Percentiles rank a stretch among this genome's conserved stretches.
These are phyloP conservation scores for Debaryomycetaceae sp. DNA, from an alignment of 1,139 yeast species.

Conservation along the genomic window DNA sequence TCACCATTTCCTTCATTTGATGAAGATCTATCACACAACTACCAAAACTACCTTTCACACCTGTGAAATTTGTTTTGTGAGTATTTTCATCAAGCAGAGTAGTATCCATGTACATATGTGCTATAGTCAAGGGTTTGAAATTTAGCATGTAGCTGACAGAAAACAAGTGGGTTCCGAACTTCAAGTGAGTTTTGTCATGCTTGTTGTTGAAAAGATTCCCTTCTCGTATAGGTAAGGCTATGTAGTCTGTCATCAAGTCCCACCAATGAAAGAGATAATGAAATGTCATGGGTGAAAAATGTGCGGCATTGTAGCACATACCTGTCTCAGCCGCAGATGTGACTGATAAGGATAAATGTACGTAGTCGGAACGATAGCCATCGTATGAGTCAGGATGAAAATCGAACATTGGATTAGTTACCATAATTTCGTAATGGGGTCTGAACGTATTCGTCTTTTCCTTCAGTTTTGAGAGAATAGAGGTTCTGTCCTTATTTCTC, in stretches of 20 bases:
- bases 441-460: slow-evolving; percentile 31
- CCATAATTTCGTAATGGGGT: slow-evolving; percentile 43
- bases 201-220: slow-evolving; percentile 58
- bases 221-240: slow-evolving; percentile 71
- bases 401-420: slow-evolving; percentile 38
- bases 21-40: slow-evolving; percentile 76
- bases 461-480: slow-evolving; percentile 24
- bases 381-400: slow-evolving; percentile 66
- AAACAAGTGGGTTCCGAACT: slow-evolving; percentile 74
- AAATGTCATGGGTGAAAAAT: slow-evolving; percentile 69
- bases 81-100: slow-evolving; percentile 43
- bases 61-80: slow-evolving; percentile 61
- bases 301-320: slow-evolving; percentile 62
- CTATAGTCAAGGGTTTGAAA: slow-evolving; percentile 67
- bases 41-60: slow-evolving; percentile 70
- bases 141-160: slow-evolving; percentile 79
- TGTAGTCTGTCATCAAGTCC: slow-evolving; percentile 64
- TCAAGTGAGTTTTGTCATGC: slow-evolving; percentile 37
- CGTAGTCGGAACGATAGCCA: slow-evolving; percentile 74
- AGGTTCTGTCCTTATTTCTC: slow-evolving; percentile 23
- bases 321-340: slow-evolving; percentile 31
- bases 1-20: slow-evolving; percentile 68
- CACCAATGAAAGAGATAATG: slow-evolving; percentile 81
- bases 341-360: slow-evolving; percentile 69
- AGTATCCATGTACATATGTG: slow-evolving; percentile 67